A percentile compares a stretch with the other conserved stretches of the same genome.
Evolutionary conservation across 306 rosid species (phyloP).

Genomic region (Alnus rubra): DNA sequence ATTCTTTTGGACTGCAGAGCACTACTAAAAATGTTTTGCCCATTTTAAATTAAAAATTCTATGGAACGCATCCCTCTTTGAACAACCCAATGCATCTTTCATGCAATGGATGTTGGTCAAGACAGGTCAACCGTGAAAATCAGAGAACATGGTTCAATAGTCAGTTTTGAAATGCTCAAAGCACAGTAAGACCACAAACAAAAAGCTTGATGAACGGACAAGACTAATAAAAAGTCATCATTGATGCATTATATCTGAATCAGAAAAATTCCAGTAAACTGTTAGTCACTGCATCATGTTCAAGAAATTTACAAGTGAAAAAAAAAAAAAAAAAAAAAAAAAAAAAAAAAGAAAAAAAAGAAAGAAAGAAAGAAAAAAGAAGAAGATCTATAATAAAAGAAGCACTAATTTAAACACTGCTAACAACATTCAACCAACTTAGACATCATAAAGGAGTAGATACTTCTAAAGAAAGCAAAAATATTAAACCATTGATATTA

Average conservation of each 20-base stretch:
- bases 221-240: neutral
- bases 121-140: neutral
- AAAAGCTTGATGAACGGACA: neutral
- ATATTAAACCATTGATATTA: neutral
- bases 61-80: neutral
- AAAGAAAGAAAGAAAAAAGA: neutral
- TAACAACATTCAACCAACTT: neutral
- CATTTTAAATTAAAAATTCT: neutral
- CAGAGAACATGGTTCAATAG: neutral
- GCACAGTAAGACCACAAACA: neutral
- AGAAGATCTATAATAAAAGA: neutral
- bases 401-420: neutral
- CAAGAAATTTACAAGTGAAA: neutral
- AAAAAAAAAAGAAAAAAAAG: neutral
- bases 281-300: neutral
- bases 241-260: neutral
- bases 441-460: neutral
- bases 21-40: neutral
- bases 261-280: neutral
- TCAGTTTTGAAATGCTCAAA: neutral
- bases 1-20: neutral
- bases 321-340: neutral
- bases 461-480: constrained; percentile 5
- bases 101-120: neutral
- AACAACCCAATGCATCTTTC: neutral